These are phyloP conservation scores for Lophiostoma macrostomum DNA, from an alignment of 495 filamentous ascomycete species.

Conservation along the genomic window DNA sequence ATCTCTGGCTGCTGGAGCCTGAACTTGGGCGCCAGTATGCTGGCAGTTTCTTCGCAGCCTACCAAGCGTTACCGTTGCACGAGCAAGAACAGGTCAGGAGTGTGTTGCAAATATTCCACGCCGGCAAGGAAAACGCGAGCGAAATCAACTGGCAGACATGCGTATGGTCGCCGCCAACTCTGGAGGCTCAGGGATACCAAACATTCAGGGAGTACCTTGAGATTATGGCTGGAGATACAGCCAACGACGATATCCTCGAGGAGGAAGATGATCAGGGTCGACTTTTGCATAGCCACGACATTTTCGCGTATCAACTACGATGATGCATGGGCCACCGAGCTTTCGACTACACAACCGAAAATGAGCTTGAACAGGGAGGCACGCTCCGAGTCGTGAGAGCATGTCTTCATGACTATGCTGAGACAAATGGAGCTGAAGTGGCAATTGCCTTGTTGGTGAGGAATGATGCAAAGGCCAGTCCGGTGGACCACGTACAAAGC, in stretches of 20 bases:
- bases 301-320: slow-evolving; percentile 26
- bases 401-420: too few relatives aligned
- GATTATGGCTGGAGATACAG: slow-evolving; percentile 18
- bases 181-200: slow-evolving; percentile 8
- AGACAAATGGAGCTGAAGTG: too few relatives aligned
- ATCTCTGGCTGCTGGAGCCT: slow-evolving; percentile 27
- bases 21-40: slow-evolving; percentile 1
- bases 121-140: slow-evolving; percentile 4
- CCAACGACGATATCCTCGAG: slow-evolving; percentile 24
- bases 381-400: too few relatives aligned
- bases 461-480: too few relatives aligned
- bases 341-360: too few relatives aligned
- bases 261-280: slow-evolving; percentile 29
- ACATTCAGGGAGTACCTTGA: slow-evolving; percentile 26
- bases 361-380: too few relatives aligned
- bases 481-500: too few relatives aligned
- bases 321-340: neutral
- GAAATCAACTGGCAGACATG: slow-evolving; percentile 19
- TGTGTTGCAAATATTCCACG: slow-evolving; percentile 12
- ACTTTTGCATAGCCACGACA: slow-evolving; percentile 25
- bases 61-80: slow-evolving; percentile 3
- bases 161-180: slow-evolving; percentile 11
- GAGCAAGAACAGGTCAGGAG: slow-evolving; percentile 12
- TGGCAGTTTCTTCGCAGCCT: slow-evolving; percentile 7
- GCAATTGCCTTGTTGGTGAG: too few relatives aligned